Evolutionary conservation across 768 basidiomycete species (phyloP).

Genomic region (Mycena kentingensis): DNA sequence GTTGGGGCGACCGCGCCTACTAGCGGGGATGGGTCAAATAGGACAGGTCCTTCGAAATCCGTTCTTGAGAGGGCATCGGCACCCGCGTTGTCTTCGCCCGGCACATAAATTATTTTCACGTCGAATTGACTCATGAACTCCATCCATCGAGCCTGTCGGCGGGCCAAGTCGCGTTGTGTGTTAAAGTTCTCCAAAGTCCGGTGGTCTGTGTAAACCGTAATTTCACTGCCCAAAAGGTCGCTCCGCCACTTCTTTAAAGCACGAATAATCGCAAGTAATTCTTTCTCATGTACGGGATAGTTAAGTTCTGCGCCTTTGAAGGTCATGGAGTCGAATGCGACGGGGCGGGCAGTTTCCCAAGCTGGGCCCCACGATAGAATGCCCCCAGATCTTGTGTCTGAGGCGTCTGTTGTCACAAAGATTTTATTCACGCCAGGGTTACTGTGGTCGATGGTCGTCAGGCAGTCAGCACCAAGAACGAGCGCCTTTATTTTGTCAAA

Average conservation of each 20-base stretch:
- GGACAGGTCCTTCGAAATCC: neutral
- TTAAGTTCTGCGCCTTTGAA: too few species aligned
- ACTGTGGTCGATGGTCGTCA: conserved; percentile 34
- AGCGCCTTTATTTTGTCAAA: conserved; percentile 33
- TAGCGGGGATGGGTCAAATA: neutral
- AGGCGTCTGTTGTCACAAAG: conserved; percentile 34
- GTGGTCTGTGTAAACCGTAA: conserved; percentile 36
- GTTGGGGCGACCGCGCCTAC: neutral
- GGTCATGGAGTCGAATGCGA: too few species aligned
- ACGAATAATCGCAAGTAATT: conserved; percentile 31
- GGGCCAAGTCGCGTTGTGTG: conserved; percentile 29
- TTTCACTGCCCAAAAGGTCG: conserved; percentile 12
- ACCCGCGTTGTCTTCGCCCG: conserved; percentile 30
- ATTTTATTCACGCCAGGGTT: conserved; percentile 32
- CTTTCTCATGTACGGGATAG: too few species aligned
- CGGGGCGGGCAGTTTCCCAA: conserved; percentile 31
- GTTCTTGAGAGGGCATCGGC: conserved; percentile 34
- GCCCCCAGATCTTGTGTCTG: conserved; percentile 29
- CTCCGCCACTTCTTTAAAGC: conserved; percentile 25
- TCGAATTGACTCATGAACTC: conserved; percentile 35
- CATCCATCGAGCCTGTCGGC: conserved; percentile 31
- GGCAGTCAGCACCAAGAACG: conserved; percentile 23
- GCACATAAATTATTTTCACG: conserved; percentile 30
- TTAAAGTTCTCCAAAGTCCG: conserved; percentile 32
- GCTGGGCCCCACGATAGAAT: conserved; percentile 29